These are phyloP conservation scores for Clathrospora elynae DNA, from an alignment of 2,329 filamentous ascomycete species.

Conservation along the genomic window DNA sequence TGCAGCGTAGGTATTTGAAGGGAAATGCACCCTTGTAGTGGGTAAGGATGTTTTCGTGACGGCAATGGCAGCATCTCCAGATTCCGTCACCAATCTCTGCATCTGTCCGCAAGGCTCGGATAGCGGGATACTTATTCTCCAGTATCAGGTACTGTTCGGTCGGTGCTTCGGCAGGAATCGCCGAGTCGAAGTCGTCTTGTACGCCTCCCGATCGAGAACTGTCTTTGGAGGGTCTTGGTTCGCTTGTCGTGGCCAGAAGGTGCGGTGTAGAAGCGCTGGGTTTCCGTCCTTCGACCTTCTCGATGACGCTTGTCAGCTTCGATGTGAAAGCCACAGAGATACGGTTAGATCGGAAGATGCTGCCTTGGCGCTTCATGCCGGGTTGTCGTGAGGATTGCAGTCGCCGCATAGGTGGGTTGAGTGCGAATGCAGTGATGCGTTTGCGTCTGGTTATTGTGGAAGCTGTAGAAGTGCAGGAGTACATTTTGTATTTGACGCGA, in stretches of 20 bases:
- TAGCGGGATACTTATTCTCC: constrained; percentile 16
- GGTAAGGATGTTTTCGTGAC: constrained; percentile 20
- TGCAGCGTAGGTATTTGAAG: constrained; percentile 19
- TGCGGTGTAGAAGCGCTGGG: not conserved
- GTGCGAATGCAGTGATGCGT: not conserved
- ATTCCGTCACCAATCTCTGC: constrained; percentile 22
- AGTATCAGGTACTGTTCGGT: constrained; percentile 16
- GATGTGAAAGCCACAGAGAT: constrained; percentile 10
- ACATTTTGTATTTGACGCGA: not conserved
- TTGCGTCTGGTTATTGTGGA: not conserved
- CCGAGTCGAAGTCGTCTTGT: constrained; percentile 12
- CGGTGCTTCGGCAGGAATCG: constrained; percentile 11
- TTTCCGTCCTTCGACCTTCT: constrained; percentile 7
- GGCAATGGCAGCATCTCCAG: constrained; percentile 23
- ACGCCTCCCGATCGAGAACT: constrained; percentile 1
- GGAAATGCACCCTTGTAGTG: constrained; percentile 19
- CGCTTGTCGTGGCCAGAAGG: not conserved
- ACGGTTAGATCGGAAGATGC: constrained; percentile 6
- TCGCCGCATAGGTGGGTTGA: not conserved
- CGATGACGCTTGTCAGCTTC: constrained; percentile 10
- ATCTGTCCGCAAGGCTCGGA: constrained; percentile 19
- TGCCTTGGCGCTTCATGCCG: constrained; percentile 8
- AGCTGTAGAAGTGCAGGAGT: not conserved
- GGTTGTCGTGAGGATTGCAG: not conserved
- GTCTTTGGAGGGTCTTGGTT: constrained; percentile 1